Percentiles rank a stretch among this genome's conserved stretches.
Conservation (phyloP, 2,329 filamentous ascomycete genomes). For the Talaromyces verruculosus region DNA sequence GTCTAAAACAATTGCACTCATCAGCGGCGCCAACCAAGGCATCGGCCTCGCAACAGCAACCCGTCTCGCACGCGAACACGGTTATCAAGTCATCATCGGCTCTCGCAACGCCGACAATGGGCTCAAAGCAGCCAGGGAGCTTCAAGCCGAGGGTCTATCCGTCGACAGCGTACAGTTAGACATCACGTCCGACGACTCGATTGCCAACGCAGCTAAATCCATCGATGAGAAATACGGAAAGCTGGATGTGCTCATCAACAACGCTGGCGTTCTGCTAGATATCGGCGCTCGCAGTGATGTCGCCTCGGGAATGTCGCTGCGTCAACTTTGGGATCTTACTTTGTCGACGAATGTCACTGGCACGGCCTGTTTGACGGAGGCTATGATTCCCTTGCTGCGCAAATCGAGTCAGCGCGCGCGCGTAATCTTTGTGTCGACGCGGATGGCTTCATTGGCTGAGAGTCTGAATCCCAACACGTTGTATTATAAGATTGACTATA, state of each 20-base stretch:
- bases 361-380: conserved; percentile 34
- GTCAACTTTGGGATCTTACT: conserved; percentile 29
- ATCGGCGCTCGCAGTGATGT: not conserved
- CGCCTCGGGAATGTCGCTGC: not conserved
- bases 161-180: conserved; percentile 27
- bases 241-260: conserved; percentile 33
- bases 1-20: conserved; percentile 17
- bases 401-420: conserved; percentile 17
- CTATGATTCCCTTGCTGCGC: conserved; percentile 36
- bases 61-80: conserved; percentile 17
- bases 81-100: conserved; percentile 21
- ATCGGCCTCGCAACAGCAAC: conserved; percentile 18
- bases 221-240: conserved; percentile 24
- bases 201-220: conserved; percentile 24
- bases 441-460: conserved; percentile 33
- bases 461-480: conserved; percentile 28
- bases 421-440: conserved; percentile 38
- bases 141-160: conserved; percentile 11
- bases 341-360: conserved; percentile 38
- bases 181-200: conserved; percentile 35
- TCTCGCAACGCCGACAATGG: conserved; percentile 19
- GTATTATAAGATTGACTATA: conserved; percentile 35
- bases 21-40: conserved; percentile 22
- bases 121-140: conserved; percentile 11
- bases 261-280: conserved; percentile 25